Evolutionary conservation across 495 filamentous ascomycete genomes (phyloP).

Genomic region (Penicillium soppii): DNA sequence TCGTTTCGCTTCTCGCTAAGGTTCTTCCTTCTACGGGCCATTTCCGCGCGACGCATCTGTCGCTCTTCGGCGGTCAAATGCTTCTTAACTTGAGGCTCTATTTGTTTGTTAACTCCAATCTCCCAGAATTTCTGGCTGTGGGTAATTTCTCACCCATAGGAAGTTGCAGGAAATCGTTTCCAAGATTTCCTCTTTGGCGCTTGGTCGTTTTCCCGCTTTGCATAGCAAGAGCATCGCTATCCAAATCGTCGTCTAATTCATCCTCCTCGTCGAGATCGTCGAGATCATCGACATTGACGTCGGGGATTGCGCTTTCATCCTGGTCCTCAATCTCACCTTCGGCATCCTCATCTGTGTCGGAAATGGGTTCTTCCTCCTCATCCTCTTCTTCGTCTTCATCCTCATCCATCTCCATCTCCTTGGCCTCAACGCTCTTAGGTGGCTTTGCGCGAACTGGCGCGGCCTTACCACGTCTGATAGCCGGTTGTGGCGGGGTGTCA

Average conservation of each 20-base stretch:
- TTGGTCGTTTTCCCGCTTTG: slow-evolving; percentile 85
- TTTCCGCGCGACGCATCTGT: slow-evolving; percentile 91
- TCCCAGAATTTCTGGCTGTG: not conserved
- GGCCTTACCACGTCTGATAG: slow-evolving; percentile 32
- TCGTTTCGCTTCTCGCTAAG: slow-evolving; percentile 98
- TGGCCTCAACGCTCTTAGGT: slow-evolving; percentile 56
- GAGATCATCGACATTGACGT: slow-evolving; percentile 36
- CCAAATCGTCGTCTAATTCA: slow-evolving; percentile 60
- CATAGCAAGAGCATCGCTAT: slow-evolving; percentile 59
- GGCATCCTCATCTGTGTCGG: slow-evolving; percentile 50
- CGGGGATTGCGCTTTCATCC: slow-evolving; percentile 44
- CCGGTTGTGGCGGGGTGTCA: slow-evolving; percentile 46
- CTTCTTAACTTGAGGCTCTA: slow-evolving; percentile 93
- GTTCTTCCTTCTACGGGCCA: slow-evolving; percentile 92
- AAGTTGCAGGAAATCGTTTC: slow-evolving; percentile 75
- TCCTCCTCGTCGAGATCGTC: slow-evolving; percentile 59
- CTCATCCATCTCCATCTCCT: slow-evolving; percentile 58
- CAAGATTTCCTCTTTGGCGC: slow-evolving; percentile 72
- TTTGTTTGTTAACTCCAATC: slow-evolving; percentile 14
- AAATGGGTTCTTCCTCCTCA: slow-evolving; percentile 56
- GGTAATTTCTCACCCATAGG: slow-evolving; percentile 64
- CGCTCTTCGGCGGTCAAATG: slow-evolving; percentile 90
- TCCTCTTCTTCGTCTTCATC: slow-evolving; percentile 47
- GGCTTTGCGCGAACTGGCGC: slow-evolving; percentile 32
- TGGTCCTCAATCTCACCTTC: slow-evolving; percentile 52